Conservation (phyloP, 805 yeast genomes). For the Saitoella complicata region DNA sequence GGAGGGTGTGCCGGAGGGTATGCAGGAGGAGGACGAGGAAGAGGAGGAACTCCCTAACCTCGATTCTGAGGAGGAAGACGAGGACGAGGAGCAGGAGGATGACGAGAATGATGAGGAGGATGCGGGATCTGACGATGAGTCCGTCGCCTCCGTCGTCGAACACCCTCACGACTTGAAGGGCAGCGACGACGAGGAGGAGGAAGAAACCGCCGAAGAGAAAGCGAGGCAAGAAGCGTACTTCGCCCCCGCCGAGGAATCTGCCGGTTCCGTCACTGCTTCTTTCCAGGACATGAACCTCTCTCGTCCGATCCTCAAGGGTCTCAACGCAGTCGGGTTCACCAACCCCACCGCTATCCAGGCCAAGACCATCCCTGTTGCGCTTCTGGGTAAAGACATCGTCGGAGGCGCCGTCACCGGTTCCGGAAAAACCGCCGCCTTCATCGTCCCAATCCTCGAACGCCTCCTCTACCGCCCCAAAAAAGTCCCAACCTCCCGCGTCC, state of each 20-base stretch:
- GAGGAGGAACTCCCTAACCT: neutral
- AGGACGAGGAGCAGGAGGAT: conserved; percentile 4
- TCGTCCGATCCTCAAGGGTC: conserved; percentile 76
- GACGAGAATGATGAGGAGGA: conserved; percentile 20
- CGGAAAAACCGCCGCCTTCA: conserved; percentile 97
- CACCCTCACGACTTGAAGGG: conserved; percentile 10
- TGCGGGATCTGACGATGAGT: conserved; percentile 14
- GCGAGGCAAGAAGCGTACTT: conserved; percentile 16
- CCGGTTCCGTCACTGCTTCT: conserved; percentile 28
- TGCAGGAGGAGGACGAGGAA: conserved; percentile 10
- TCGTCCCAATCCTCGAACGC: conserved; percentile 91
- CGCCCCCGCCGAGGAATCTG: conserved; percentile 18
- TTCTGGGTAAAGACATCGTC: conserved; percentile 87
- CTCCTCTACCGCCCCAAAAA: conserved; percentile 75
- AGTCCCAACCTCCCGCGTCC: conserved; percentile 74
- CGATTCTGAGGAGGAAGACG: conserved; percentile 2
- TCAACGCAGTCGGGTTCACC: conserved; percentile 65
- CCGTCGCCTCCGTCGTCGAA: neutral
- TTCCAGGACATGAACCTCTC: conserved; percentile 71
- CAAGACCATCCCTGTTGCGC: conserved; percentile 82
- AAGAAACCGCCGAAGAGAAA: conserved; percentile 20
- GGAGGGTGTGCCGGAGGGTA: neutral
- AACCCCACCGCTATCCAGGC: conserved; percentile 89
- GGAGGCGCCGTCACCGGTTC: conserved; percentile 99
- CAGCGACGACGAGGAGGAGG: conserved; percentile 23